These are phyloP conservation scores for Oemleria cerasiformis DNA, from an alignment of 306 rosid genomes.

Conservation along the genomic window DNA sequence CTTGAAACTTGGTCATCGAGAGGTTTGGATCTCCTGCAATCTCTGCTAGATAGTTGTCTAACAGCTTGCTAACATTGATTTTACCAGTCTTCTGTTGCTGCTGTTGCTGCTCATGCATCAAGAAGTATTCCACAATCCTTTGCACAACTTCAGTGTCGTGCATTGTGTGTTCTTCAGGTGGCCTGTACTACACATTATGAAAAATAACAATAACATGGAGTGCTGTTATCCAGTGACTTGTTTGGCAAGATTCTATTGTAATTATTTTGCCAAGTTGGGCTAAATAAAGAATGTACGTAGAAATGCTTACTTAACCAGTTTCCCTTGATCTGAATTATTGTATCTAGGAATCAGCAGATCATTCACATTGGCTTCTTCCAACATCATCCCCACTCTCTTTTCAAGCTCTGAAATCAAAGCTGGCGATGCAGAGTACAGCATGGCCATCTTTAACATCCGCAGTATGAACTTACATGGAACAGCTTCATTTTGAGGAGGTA, in stretches of 20 bases:
- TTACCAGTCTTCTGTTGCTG: constrained; percentile 58
- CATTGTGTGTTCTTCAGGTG: constrained; percentile 60
- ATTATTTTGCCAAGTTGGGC: constrained; percentile 12
- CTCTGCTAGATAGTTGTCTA: constrained; percentile 88
- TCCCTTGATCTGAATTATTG: constrained; percentile 56
- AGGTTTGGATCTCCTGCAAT: constrained; percentile 89
- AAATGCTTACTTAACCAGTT: constrained; percentile 54
- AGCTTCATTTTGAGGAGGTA: constrained; percentile 81
- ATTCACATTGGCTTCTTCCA: constrained; percentile 80
- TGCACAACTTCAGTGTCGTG: constrained; percentile 78
- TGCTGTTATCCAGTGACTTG: constrained; percentile 16
- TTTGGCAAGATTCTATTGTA: constrained; percentile 9
- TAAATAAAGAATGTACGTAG: background rate
- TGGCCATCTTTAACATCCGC: constrained; percentile 77
- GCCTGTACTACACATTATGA: constrained; percentile 37
- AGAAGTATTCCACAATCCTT: constrained; percentile 79
- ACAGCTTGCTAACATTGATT: constrained; percentile 69
- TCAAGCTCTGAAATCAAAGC: constrained; percentile 88
- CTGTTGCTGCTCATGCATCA: constrained; percentile 80
- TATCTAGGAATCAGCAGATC: constrained; percentile 82
- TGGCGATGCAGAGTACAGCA: constrained; percentile 72
- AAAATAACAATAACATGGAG: constrained; percentile 22
- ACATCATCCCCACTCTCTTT: constrained; percentile 72
- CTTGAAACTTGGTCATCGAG: constrained; percentile 75
- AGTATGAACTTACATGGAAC: constrained; percentile 75